Base-by-base conservation (phyloP, 1,284 basidiomycete genomes). In the Fomitopsis betulina region DNA sequence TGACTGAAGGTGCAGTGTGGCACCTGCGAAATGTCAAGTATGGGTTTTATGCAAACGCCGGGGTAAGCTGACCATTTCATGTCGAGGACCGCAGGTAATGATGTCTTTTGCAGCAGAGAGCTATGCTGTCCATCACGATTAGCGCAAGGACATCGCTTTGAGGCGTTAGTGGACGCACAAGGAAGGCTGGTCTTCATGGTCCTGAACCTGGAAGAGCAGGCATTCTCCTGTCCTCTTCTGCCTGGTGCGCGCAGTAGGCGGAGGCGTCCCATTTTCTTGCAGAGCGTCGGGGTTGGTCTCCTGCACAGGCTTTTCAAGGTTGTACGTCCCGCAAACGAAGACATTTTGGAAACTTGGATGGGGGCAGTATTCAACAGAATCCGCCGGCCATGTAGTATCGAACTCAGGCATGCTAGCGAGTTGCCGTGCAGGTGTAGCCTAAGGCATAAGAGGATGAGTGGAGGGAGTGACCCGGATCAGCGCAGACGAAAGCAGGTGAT, bases 261-360 rank as follows among this genome's bases (percentile, higher is more conserved):
- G 54, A 45, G 60, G 50, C 43, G 47, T 21, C 43, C 54, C 15
- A 8, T 58, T 33, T 7, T 58, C 57, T 8, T 53, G 63, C 3
- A 56, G 60, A 17, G 23, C 54, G 3, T 59, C 61, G 17, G 33
- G 17, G 6, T 59, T 56, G 9, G 62, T 35, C 35, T 61, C 9
- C 51, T 63, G 8, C 55, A 65, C 32, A 55, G 70, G 65, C 55
- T 84, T 74, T 42, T 82, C 75, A 13, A 96, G 80, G 65, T 93
- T 87, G 73, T 97, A 97, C 0, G 95, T 96, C 19, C 94, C 94
- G 67, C 93, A 94, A 1, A 87, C 87, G 62, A 97, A 82, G n/a
- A 94, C 73, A 63, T 87, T 75, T 15, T 78, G 73, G 43, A 77
- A 78, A 40, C 75, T 74, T 17, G 78, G 76, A 60, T 82, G 80